These are phyloP conservation scores for Sclerotinia nivalis DNA, from an alignment of 2,329 filamentous ascomycete genomes.

Conservation along the genomic window DNA sequence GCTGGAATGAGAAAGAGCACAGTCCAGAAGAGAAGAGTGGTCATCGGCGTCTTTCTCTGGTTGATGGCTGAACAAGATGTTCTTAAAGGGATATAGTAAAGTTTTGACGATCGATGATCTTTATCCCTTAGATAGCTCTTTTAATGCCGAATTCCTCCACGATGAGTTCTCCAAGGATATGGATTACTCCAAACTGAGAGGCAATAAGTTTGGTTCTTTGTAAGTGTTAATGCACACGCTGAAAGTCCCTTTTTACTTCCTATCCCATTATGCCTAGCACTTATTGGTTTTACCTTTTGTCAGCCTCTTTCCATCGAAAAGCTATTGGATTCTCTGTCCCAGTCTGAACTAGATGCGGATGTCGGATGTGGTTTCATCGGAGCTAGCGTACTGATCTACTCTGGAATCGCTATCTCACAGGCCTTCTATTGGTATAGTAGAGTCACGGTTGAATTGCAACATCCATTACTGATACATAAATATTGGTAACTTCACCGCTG, in stretches of 20 bases:
- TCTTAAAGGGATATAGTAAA: slow-evolving; percentile 37
- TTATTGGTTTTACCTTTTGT: slow-evolving; percentile 31
- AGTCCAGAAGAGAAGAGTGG: slow-evolving; percentile 39
- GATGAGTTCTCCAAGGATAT: slow-evolving; percentile 21
- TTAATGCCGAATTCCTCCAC: slow-evolving; percentile 26
- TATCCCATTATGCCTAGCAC: slow-evolving; percentile 27
- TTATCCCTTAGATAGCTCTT: slow-evolving; percentile 27
- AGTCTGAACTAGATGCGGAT: slow-evolving; percentile 23
- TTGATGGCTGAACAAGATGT: slow-evolving; percentile 41
- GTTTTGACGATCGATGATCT: slow-evolving; percentile 38
- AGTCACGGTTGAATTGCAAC: not conserved
- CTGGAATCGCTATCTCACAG: slow-evolving; percentile 24
- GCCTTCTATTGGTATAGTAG: slow-evolving; percentile 20
- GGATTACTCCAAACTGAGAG: slow-evolving; percentile 24
- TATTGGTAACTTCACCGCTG: slow-evolving; percentile 20
- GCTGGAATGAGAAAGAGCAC: slow-evolving; percentile 8
- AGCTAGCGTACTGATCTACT: slow-evolving; percentile 29
- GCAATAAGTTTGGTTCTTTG: slow-evolving; percentile 26
- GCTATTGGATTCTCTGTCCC: slow-evolving; percentile 31
- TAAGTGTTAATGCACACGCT: slow-evolving; percentile 33
- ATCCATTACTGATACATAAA: not conserved
- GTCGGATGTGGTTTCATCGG: slow-evolving; percentile 32
- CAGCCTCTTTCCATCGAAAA: slow-evolving; percentile 30
- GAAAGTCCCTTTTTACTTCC: slow-evolving; percentile 23
- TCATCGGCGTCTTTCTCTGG: slow-evolving; percentile 41